Evolutionary conservation across 108 stramenopile species (phyloP).

Genomic region (Cylindrotheca fusiformis): DNA sequence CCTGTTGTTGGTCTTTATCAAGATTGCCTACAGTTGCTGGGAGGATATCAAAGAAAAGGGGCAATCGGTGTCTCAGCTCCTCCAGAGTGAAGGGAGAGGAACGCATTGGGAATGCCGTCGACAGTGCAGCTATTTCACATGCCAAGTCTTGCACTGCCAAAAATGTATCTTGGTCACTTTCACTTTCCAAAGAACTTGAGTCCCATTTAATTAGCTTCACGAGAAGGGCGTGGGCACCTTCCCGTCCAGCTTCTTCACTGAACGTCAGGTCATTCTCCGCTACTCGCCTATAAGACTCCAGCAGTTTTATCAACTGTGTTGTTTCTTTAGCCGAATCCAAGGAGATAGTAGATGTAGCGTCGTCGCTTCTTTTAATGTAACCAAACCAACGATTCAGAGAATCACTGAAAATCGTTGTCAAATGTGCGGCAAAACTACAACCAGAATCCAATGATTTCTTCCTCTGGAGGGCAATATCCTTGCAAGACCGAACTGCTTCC

Average conservation of each 20-base stretch:
- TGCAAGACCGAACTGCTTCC: neutral
- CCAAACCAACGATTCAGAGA: neutral
- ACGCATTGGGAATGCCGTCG: slow-evolving; percentile 33
- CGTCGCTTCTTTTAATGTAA: neutral
- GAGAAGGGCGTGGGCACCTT: slow-evolving; percentile 50
- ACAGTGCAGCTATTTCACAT: slow-evolving; percentile 54
- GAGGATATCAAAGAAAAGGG: slow-evolving; percentile 45
- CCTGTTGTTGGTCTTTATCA: neutral
- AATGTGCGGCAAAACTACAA: neutral
- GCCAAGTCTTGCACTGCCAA: slow-evolving; percentile 75
- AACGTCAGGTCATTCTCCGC: slow-evolving; percentile 52
- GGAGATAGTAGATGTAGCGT: neutral
- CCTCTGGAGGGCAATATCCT: neutral
- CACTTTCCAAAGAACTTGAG: slow-evolving; percentile 18
- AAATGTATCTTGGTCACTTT: slow-evolving; percentile 47
- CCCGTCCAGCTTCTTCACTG: slow-evolving; percentile 57
- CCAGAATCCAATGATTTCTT: neutral
- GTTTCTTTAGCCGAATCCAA: slow-evolving; percentile 12
- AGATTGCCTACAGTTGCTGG: slow-evolving; percentile 9
- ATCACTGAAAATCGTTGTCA: neutral
- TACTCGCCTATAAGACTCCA: slow-evolving; percentile 29
- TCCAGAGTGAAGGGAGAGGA: slow-evolving; percentile 50
- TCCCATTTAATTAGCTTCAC: slow-evolving; percentile 38
- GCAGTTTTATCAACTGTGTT: slow-evolving; percentile 14
- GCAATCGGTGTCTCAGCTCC: slow-evolving; percentile 55